Conservation (phyloP, 306 rosid species). For the Cucumis melo region DNA sequence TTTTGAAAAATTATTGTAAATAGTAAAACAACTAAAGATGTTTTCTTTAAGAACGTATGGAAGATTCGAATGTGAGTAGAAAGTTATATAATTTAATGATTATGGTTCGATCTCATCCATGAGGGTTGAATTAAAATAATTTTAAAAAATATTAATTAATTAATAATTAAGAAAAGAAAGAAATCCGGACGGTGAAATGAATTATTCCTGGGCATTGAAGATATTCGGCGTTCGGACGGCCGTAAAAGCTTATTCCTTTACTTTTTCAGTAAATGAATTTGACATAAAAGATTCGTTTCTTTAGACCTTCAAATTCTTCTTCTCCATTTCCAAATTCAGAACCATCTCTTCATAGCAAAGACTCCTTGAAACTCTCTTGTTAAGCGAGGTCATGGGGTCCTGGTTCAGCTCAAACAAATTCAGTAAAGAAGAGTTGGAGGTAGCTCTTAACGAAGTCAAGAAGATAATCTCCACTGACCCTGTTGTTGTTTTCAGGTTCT, state of each 20-base stretch:
- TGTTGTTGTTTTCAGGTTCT: slow-evolving; percentile 36
- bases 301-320: neutral
- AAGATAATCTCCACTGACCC: slow-evolving; percentile 24
- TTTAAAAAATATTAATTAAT: no score
- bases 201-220: neutral
- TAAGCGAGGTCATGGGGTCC: slow-evolving; percentile 22
- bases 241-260: neutral
- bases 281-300: neutral
- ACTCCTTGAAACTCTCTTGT: neutral
- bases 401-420: slow-evolving; percentile 14
- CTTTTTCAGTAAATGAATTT: neutral
- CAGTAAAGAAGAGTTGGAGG: slow-evolving; percentile 17
- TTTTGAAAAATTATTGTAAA: no score
- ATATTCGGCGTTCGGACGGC: neutral
- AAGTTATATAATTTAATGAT: no score
- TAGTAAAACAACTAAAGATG: no score
- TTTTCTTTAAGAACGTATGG: no score
- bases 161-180: no score
- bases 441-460: slow-evolving; percentile 33
- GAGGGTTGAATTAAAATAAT: no score
- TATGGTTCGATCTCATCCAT: no score
- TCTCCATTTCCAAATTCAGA: neutral
- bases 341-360: neutral
- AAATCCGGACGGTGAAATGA: no score
- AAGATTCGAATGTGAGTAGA: no score